Percentiles rank a stretch among this genome's conserved stretches.
Evolutionary conservation across 306 rosid genomes (phyloP).

Genomic region (Dryas alaskensis): DNA sequence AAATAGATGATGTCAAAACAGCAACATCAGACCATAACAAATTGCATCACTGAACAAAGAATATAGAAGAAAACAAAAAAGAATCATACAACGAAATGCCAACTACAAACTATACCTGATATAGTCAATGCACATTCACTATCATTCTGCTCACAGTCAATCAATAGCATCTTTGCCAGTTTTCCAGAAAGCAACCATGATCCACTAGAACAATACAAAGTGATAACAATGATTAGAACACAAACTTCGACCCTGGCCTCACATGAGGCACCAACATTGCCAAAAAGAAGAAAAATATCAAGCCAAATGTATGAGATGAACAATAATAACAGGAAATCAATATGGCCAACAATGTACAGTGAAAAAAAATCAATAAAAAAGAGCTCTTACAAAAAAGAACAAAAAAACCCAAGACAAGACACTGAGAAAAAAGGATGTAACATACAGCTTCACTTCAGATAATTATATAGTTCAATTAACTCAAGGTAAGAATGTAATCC

Average conservation of each 20-base stretch:
- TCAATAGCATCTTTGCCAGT: slow-evolving; percentile 71
- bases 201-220: slow-evolving; percentile 49
- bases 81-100: slow-evolving; percentile 8
- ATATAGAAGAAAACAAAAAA: slow-evolving; percentile 9
- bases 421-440: not conserved
- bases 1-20: not conserved
- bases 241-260: not conserved
- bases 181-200: slow-evolving; percentile 87
- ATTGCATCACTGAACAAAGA: not conserved
- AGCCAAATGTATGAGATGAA: not conserved
- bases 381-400: not conserved
- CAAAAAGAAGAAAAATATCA: not conserved
- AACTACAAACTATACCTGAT: slow-evolving; percentile 47
- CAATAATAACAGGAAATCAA: not conserved
- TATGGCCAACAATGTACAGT: not conserved
- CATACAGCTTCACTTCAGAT: slow-evolving; percentile 8
- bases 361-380: too few relatives aligned
- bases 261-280: not conserved
- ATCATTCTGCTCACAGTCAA: slow-evolving; percentile 80
- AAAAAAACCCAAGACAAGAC: not conserved
- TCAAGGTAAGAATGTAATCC: not conserved
- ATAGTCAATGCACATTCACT: slow-evolving; percentile 57
- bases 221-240: slow-evolving; percentile 14
- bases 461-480: not conserved
- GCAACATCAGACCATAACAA: slow-evolving; percentile 9